phyloP scores from a whole-genome alignment of 208 protist species.

The Crithidia brevicula region DNA sequence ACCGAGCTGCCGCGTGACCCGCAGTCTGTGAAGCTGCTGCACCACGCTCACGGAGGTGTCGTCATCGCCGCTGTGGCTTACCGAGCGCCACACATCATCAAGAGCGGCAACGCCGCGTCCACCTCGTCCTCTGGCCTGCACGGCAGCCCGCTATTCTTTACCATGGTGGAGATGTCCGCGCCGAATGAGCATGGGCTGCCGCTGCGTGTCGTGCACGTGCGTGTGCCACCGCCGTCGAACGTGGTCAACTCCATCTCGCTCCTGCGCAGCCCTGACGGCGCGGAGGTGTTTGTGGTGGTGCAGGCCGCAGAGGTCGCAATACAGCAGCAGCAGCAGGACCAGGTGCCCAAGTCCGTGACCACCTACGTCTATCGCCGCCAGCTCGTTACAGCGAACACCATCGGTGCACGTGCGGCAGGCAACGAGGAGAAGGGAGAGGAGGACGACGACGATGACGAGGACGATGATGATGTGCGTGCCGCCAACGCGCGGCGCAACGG shows the following conservation, averaged over 20 bases:
- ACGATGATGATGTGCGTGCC: conserved; percentile 16
- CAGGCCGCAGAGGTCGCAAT: conserved; percentile 32
- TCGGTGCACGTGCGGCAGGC: background rate
- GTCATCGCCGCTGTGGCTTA: conserved; percentile 38
- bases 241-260: conserved; percentile 30
- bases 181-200: conserved; percentile 33
- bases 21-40: conserved; percentile 32
- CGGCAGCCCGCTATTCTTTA: conserved; percentile 31
- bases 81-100: background rate
- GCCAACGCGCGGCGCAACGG: conserved; percentile 1
- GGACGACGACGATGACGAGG: conserved; percentile 11
- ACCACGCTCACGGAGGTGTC: conserved; percentile 38
- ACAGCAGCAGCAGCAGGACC: background rate
- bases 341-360: background rate
- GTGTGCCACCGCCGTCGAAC: conserved; percentile 26
- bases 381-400: background rate
- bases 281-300: conserved; percentile 54
- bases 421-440: background rate
- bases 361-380: conserved; percentile 54
- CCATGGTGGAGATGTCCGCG: conserved; percentile 36
- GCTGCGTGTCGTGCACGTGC: conserved; percentile 39
- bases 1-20: conserved; percentile 29
- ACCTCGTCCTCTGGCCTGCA: background rate
- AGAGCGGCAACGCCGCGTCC: background rate
- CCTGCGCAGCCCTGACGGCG: conserved; percentile 41